A percentile compares a stretch with the other conserved stretches of the same genome.
Conservation (phyloP, 2,329 filamentous ascomycete species). For the Fusarium coicis region DNA sequence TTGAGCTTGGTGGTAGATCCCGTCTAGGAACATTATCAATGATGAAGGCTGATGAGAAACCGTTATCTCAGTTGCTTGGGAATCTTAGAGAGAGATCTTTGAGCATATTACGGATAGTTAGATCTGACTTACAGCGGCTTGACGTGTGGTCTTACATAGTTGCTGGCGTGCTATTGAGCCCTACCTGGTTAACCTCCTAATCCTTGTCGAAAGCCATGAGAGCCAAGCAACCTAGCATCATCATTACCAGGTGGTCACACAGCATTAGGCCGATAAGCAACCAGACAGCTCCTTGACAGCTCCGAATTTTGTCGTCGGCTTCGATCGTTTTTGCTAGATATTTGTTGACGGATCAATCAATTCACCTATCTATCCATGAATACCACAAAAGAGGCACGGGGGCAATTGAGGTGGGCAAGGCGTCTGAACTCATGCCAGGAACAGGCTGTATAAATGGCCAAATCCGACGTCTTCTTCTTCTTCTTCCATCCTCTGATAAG, state of each 20-base stretch:
- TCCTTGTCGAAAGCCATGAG: not conserved
- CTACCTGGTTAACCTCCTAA: slow-evolving; percentile 3
- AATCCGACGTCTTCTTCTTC: not conserved
- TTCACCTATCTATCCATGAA: not conserved
- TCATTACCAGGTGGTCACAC: slow-evolving; percentile 25
- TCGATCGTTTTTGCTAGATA: not conserved
- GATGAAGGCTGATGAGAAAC: not conserved
- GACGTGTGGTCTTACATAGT: slow-evolving; percentile 9
- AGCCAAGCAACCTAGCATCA: slow-evolving; percentile 15
- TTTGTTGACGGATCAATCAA: not conserved
- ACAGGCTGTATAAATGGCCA: not conserved
- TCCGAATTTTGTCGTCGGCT: not conserved
- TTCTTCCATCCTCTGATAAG: not conserved
- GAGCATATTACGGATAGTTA: not conserved
- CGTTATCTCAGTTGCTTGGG: not conserved
- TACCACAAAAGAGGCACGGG: not conserved
- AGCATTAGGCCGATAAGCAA: not conserved
- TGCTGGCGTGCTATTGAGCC: slow-evolving; percentile 28
- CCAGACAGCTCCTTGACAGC: not conserved
- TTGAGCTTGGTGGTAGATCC: not conserved
- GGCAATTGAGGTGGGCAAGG: not conserved
- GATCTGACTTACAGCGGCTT: slow-evolving; percentile 13
- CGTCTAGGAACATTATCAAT: not conserved
- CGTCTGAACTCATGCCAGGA: slow-evolving; percentile 1
- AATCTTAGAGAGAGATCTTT: not conserved